Base-by-base conservation (phyloP, 768 basidiomycete species). In the Lepiota brunneoincarnata region DNA sequence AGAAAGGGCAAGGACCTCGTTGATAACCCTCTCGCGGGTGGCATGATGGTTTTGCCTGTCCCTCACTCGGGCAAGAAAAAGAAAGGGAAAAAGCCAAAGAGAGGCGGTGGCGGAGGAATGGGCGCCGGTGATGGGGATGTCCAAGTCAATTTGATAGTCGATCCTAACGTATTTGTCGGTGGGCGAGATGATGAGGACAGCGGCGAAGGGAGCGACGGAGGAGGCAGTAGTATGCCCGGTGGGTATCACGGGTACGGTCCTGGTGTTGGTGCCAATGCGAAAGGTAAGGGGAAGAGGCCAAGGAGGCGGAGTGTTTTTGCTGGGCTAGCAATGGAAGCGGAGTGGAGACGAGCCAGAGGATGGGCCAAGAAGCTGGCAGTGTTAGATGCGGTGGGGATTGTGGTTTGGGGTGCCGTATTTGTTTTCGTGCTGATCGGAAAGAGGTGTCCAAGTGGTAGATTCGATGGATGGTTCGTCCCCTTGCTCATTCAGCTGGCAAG, bases 141-240 rank as follows among this genome's bases (percentile, higher is more conserved):
- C 2, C 87, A 89, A 56, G 84, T 88, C 46, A 89, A 89, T 65
- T 72, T 88, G 41, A 87, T 88, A 56, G 83, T 88, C 26, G 85
- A 87, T 60, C 86, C 87, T 6, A 72, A 72, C 6, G 78, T 80
- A 54, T 84, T 89, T 38, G 38, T 36, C 56, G 72, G 72, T 26
- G 49, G 62, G 49, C 64, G 63, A 15, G 69, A 69, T 11, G 69
- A 72, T 0, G 76, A 72, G 2, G 68, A 71, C 17, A 73, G 60
- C 14, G 72, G 69, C 11, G 76, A 77, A 6, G 73, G 69, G 18
- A 65, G 69, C 1, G 72, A 69, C 5, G 65, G 68, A 7, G 74
- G 74, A 31, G 69, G 63, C 18, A 64, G 58, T 12, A 67, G 69
- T 21, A 65, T 74, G 37, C 75, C 74, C 1, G 75, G 73, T 3